Evolutionary conservation across 345 rosid genomes (phyloP), one percentile per base, ranked within the genome.

Genomic region (Salix viminalis): DNA sequence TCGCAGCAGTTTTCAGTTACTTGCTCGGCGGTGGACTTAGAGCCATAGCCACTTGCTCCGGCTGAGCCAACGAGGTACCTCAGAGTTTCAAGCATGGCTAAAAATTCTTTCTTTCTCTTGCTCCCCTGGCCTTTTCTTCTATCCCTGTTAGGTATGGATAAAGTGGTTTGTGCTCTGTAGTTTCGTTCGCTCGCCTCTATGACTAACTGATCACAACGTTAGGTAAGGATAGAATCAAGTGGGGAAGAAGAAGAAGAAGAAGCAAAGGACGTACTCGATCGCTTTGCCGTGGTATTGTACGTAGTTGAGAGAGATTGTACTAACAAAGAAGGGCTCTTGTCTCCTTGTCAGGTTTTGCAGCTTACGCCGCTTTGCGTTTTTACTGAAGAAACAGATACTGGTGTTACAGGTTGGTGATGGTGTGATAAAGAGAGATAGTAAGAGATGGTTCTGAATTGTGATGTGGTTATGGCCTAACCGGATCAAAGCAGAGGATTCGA

Each of bases 1-100:
- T 92, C 90, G 39, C 73, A 67, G 80, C 83, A 85, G 78, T 73
- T 67, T n/a, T 85, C 84, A 0, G 97, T 93, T 23, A 91, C 98
- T 56, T 89, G 83, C 23, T 89, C 98, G 72, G 96, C 98, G 72
- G 96, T 91, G 80, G 99, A 88, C 79, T 91, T 96, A 74, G 99
- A 92, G 73, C 99, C 92, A 77, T 82, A 96, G 26, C 98, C 97
- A 76, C 92, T 89, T 58, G 89, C 84, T 5, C 99, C 99, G 75
- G 80, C 84, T 26, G 92, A 79, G 76, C 99, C 99, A 86, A 89
- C 67, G 16, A 96, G 88, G 88, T 93, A 96, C 80, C 70, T 91
- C 7, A 91, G 81, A 1, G 93, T 88, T 65, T 89, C 93, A 6
- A 96, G 83, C 99, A 96, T 94, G 76, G 67, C 65, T 75, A 58